Percentiles rank a stretch among this genome's conserved stretches.
These are phyloP conservation scores for Fistulinella cinereoalba DNA, from an alignment of 1,284 basidiomycete species.

Conservation along the genomic window DNA sequence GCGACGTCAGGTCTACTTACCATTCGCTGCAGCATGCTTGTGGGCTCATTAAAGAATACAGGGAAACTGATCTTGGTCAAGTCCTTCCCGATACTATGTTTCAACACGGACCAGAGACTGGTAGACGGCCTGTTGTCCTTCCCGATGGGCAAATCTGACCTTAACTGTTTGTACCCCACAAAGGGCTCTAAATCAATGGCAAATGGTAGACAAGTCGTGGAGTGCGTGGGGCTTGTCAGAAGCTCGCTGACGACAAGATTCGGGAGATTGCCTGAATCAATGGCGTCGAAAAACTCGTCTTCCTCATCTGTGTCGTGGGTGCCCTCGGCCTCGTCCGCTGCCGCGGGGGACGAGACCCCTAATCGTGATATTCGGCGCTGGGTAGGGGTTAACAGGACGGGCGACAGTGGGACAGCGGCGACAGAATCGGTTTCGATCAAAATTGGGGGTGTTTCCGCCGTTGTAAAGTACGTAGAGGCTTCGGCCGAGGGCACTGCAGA, in stretches of 20 bases:
- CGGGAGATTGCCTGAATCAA: slow-evolving; percentile 79
- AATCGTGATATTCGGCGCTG: slow-evolving; percentile 22
- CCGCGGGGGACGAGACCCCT: slow-evolving; percentile 5
- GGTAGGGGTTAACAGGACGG: slow-evolving; percentile 28
- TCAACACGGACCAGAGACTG: slow-evolving; percentile 94
- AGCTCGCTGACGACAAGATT: slow-evolving; percentile 68
- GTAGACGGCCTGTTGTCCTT: slow-evolving; percentile 86
- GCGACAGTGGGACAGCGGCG: slow-evolving; percentile 14
- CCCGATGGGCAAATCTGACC: slow-evolving; percentile 66
- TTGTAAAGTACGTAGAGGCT: slow-evolving; percentile 21
- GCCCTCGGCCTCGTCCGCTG: slow-evolving; percentile 39
- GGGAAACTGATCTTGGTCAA: slow-evolving; percentile 95
- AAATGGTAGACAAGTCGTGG: slow-evolving; percentile 24
- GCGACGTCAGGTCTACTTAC: slow-evolving; percentile 34
- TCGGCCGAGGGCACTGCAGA: slow-evolving; percentile 15
- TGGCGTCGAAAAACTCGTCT: slow-evolving; percentile 98
- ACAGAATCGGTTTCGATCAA: slow-evolving; percentile 2
- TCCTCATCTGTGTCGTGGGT: slow-evolving; percentile 78
- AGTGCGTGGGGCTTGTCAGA: slow-evolving; percentile 42
- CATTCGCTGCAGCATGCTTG: slow-evolving; percentile 91
- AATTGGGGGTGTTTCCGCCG: slow-evolving; percentile 15
- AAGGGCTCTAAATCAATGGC: slow-evolving; percentile 52
- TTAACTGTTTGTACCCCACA: slow-evolving; percentile 66
- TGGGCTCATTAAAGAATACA: slow-evolving; percentile 95
- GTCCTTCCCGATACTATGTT: slow-evolving; percentile 96